Conservation (phyloP, 2,329 filamentous ascomycete species). For the Diplodia intermedia region DNA sequence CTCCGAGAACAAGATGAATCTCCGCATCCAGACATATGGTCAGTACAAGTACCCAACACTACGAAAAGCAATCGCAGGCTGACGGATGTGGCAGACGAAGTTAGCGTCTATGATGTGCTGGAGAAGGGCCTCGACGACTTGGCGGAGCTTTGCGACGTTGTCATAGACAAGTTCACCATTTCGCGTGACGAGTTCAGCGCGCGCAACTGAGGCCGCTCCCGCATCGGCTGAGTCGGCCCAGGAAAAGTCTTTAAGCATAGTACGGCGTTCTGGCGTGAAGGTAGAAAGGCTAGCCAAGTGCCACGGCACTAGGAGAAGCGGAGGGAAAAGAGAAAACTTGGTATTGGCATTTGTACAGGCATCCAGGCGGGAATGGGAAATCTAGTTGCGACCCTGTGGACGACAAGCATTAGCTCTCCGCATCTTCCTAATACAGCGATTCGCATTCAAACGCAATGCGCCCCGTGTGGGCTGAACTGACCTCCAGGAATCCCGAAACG, state of each 20-base stretch:
- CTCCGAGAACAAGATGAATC: conserved; percentile 94
- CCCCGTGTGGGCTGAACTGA: conserved; percentile 51
- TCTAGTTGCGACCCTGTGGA: conserved; percentile 34
- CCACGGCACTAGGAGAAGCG: conserved; percentile 38
- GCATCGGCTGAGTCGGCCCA: background rate
- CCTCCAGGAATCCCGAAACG: conserved; percentile 94
- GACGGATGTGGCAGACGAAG: conserved; percentile 65
- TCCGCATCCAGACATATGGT: conserved; percentile 98
- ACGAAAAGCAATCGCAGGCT: conserved; percentile 20
- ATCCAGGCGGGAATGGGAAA: conserved; percentile 32
- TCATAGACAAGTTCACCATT: conserved; percentile 84
- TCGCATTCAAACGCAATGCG: background rate
- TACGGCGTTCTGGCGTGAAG: conserved; percentile 41
- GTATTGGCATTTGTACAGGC: conserved; percentile 48
- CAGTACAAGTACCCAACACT: conserved; percentile 42
- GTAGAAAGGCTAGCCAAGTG: conserved; percentile 32
- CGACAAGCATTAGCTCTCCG: conserved; percentile 19
- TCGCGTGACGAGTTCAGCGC: conserved; percentile 68
- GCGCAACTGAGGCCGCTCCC: conserved; percentile 22
- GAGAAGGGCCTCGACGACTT: conserved; percentile 90
- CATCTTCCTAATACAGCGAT: background rate
- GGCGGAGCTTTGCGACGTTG: conserved; percentile 90
- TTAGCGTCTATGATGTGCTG: conserved; percentile 81
- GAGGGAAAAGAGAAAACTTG: conserved; percentile 41
- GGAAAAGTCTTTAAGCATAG: conserved; percentile 37